Conservation (phyloP, 768 basidiomycete species). For the Dioszegia hungarica region DNA sequence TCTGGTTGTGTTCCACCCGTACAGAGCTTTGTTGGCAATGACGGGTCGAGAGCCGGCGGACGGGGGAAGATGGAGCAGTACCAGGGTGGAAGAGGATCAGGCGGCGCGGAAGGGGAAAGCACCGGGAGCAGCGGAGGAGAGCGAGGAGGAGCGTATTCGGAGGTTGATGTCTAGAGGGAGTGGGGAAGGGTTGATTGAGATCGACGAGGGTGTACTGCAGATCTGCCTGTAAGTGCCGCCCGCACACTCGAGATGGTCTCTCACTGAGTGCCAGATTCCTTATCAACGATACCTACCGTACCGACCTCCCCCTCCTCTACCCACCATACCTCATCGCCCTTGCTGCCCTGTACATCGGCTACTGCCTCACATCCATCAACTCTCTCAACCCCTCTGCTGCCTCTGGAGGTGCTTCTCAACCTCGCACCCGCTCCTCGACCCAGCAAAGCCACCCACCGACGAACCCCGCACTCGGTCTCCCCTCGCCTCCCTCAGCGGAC, state of each 20-base stretch:
- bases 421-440: slow-evolving; percentile 42
- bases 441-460: slow-evolving; percentile 49
- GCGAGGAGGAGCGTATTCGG: slow-evolving; percentile 32
- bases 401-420: slow-evolving; percentile 34
- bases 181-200: slow-evolving; percentile 44
- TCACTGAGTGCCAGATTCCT: too few relatives aligned
- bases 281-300: slow-evolving; percentile 93
- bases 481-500: slow-evolving; percentile 37
- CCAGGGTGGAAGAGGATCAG: slow-evolving; percentile 28
- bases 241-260: background rate
- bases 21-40: slow-evolving; percentile 75
- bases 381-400: background rate
- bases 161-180: slow-evolving; percentile 43
- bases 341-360: slow-evolving; percentile 82
- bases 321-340: slow-evolving; percentile 93
- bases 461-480: slow-evolving; percentile 38
- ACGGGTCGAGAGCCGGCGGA: slow-evolving; percentile 60
- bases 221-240: slow-evolving; percentile 77
- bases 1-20: slow-evolving; percentile 88
- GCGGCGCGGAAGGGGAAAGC: slow-evolving; percentile 14
- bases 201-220: slow-evolving; percentile 63
- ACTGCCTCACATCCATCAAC: slow-evolving; percentile 63
- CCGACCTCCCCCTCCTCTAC: slow-evolving; percentile 85
- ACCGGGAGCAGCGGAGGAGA: slow-evolving; percentile 16
- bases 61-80: slow-evolving; percentile 47